phyloP scores from a whole-genome alignment of 768 basidiomycete species.

The Lactarius trivialis region DNA sequence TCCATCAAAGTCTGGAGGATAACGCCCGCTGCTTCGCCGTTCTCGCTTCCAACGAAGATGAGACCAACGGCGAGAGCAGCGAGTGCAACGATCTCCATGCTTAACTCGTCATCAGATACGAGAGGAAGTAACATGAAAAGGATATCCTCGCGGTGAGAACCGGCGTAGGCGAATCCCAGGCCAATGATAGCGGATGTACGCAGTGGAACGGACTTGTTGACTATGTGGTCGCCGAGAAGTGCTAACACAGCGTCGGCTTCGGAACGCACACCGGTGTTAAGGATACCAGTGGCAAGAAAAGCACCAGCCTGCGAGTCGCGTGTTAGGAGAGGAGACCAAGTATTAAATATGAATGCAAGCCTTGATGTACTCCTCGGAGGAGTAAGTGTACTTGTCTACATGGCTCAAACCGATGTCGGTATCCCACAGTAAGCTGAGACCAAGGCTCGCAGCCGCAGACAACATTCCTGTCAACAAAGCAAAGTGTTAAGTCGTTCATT shows the following conservation, averaged over 20 bases:
- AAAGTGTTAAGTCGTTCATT: neutral
- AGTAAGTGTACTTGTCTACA: constrained; percentile 97
- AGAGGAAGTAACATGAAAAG: constrained; percentile 70
- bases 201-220: constrained; percentile 77
- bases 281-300: constrained; percentile 87
- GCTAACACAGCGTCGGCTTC: constrained; percentile 92
- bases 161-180: constrained; percentile 89
- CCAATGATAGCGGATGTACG: constrained; percentile 88
- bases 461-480: constrained; percentile 67
- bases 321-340: neutral
- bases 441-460: constrained; percentile 91
- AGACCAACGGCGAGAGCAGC: constrained; percentile 89
- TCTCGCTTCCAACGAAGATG: constrained; percentile 90
- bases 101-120: constrained; percentile 71
- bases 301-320: constrained; percentile 63
- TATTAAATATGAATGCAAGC: constrained; percentile 29
- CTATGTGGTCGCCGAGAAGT: constrained; percentile 82
- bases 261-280: constrained; percentile 83
- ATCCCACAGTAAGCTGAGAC: constrained; percentile 92
- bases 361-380: constrained; percentile 94
- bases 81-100: constrained; percentile 85
- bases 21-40: constrained; percentile 84
- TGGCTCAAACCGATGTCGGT: constrained; percentile 90
- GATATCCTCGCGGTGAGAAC: constrained; percentile 87
- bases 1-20: constrained; percentile 94